Conservation (phyloP, 1,139 yeast genomes). For the Suhomyces yuchorum region DNA sequence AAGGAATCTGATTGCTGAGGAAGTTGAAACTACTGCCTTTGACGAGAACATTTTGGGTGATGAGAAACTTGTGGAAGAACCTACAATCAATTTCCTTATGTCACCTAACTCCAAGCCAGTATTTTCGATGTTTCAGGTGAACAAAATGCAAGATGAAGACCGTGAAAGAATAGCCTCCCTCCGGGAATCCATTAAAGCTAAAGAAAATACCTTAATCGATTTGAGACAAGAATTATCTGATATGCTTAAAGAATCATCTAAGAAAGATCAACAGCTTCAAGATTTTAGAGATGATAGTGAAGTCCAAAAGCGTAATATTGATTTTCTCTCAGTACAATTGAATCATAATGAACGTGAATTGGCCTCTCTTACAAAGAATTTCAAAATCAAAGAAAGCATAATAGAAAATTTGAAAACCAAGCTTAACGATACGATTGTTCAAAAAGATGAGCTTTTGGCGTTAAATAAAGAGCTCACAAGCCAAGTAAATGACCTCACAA, state of each 20-base stretch:
- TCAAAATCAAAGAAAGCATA: conserved; percentile 26
- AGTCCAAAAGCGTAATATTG: conserved; percentile 27
- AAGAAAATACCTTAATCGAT: conserved; percentile 8
- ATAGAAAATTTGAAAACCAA: conserved; percentile 13
- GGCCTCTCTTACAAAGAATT: conserved; percentile 31
- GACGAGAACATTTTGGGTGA: conserved; percentile 11
- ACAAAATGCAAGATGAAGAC: conserved; percentile 31
- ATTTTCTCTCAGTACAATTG: conserved; percentile 32
- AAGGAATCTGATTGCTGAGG: conserved; percentile 5
- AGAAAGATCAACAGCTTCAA: conserved; percentile 19
- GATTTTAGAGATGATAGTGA: conserved; percentile 23
- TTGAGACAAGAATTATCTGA: conserved; percentile 9
- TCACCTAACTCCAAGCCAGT: conserved; percentile 43
- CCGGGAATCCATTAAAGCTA: conserved; percentile 10
- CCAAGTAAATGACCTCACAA: conserved; percentile 15
- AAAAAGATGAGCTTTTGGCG: conserved; percentile 8
- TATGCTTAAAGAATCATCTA: conserved; percentile 1
- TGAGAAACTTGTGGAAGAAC: conserved; percentile 25
- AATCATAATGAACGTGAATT: conserved; percentile 34
- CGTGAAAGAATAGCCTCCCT: conserved; percentile 16
- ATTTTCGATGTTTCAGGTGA: conserved; percentile 36
- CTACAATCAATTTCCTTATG: conserved; percentile 35
- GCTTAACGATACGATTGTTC: conserved; percentile 12
- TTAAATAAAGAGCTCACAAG: conserved; percentile 5
- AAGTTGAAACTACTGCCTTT: background rate